Evolutionary conservation across 73 alveolate species (phyloP), one percentile per base, ranked within the genome.

Genomic region (Symbiodinium natans): DNA sequence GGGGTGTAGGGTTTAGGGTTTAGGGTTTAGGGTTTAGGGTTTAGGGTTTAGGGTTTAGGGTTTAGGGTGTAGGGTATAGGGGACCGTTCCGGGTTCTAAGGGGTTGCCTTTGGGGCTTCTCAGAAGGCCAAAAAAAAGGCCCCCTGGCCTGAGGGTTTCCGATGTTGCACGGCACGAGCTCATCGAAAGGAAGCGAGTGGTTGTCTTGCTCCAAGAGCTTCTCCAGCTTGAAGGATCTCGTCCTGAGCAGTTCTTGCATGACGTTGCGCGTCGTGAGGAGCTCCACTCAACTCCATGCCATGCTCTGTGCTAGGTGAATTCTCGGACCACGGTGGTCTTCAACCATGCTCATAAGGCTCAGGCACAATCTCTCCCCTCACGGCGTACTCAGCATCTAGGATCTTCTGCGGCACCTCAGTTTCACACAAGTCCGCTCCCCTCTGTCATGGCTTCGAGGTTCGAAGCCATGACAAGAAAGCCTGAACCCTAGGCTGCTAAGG

Each of bases 111-210:
- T n/a, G n/a, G 1, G 5, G 39, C 89, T 29, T 17, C 59, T 3
- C 25, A 41, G 88, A 40, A 80, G 54, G 36, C 38, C 59, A 46
- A 46, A 46, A 13, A 6, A 46, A 46, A 46, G 23, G 19, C 13
- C 3, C 43, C 2, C 11, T 2, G 40, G 97, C 97, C 93, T 99
- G 99, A 34, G 99, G 99, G 95, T 99, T 99, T 41, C 99, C 99
- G 85, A 99, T 99, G 99, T 99, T 99, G 54, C 99, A 94, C 29
- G 96, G 93, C 9, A 99, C 99, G 25, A 99, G 99, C 71, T 99
- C 95, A 41, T 94, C 99, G 92, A 99, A 99, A n/a, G 99, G 99
- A 80, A 92, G 90, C 9, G 68, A 36, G 59, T 68, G 87, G 54
- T 90, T 42, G 48, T 54, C 80, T 42, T 90, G 52, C 13, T 41